Base-by-base conservation (phyloP, 805 yeast species). In the Candida nonsorbophila region DNA sequence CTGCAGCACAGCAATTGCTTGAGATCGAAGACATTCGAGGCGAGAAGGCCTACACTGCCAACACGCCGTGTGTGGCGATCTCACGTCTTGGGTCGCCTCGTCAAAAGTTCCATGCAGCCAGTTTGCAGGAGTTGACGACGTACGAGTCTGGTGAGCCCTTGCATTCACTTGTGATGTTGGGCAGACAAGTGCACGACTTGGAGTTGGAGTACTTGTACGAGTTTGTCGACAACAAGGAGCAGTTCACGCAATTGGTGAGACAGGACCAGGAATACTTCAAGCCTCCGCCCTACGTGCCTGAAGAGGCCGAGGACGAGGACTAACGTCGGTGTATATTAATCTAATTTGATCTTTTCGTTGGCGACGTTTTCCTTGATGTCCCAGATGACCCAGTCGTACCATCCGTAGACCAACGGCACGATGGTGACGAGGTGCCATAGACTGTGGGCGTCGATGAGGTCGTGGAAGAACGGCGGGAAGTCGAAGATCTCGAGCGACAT, bases 81-180 rank as follows among this genome's bases (percentile, higher is more conserved):
- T 84, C 95, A 13, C 75, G 98, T 51, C 59, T 90, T 22, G 98
- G 98, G 2, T 75, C 96, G 6, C 90, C 94, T 14, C 55, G 67
- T 4, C 98, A 90, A 60, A 53, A 59, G 6, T 84, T 90, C 62
- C 79, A 81, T 47, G 90, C 96, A 6, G 97, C 81, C 4, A 82
- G 95, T 11, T 69, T 90, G 36, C 55, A 71, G 40, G 84, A 90
- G 46, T 63, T 90, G 51, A 71, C 84, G 6, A 74, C 76, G 27
- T 87, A 84, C 49, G 97, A 88, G 41, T 75, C 94, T 8, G 98
- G 98, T 24, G 95, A 79, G 48, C 98, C 98, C 16, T 65, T 90
- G 44, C 98, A 90, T 55, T 85, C 97, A 7, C 71, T 90, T 45
- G 78, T 90, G 28, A 79, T 90, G 61, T 67, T 90, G 30, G 98